Percentiles rank a stretch among this genome's conserved stretches.
Evolutionary conservation across 768 basidiomycete species (phyloP).

Genomic region (Amanita exitialis): DNA sequence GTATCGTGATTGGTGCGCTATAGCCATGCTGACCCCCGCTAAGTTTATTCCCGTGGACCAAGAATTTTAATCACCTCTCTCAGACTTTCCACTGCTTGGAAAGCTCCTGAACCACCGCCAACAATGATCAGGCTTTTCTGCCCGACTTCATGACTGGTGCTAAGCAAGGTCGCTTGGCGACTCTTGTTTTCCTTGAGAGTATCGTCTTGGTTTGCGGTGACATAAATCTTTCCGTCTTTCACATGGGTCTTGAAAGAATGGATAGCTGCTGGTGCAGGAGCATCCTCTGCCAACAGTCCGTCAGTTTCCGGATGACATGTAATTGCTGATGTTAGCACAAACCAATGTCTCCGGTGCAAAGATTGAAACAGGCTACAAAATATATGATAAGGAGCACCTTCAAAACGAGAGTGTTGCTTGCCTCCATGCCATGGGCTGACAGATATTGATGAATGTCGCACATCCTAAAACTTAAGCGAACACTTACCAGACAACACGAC

Average conservation of each 20-base stretch:
- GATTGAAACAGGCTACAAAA: conserved; percentile 71
- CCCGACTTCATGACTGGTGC: conserved; percentile 31
- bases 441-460: not conserved
- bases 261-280: conserved; percentile 72
- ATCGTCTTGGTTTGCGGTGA: conserved; percentile 55
- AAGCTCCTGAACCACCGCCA: conserved; percentile 77
- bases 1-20: conserved; percentile 62
- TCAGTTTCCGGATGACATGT: not conserved
- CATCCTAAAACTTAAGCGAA: not conserved
- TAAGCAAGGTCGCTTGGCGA: conserved; percentile 47
- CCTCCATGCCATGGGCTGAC: conserved; percentile 83
- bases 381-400: not conserved
- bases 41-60: not conserved
- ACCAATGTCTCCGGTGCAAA: conserved; percentile 79
- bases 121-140: conserved; percentile 71
- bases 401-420: conserved; percentile 16
- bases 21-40: conserved; percentile 52
- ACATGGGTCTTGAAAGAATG: conserved; percentile 69
- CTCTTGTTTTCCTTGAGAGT: conserved; percentile 61
- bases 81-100: conserved; percentile 71
- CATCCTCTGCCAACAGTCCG: conserved; percentile 51
- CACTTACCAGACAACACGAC: conserved; percentile 67
- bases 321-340: conserved; percentile 11
- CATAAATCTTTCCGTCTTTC: conserved; percentile 63
- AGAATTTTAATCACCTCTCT: conserved; percentile 43